Evolutionary conservation across 2,329 filamentous ascomycete genomes (phyloP).

Genomic region (Sphaceloma murrayae): DNA sequence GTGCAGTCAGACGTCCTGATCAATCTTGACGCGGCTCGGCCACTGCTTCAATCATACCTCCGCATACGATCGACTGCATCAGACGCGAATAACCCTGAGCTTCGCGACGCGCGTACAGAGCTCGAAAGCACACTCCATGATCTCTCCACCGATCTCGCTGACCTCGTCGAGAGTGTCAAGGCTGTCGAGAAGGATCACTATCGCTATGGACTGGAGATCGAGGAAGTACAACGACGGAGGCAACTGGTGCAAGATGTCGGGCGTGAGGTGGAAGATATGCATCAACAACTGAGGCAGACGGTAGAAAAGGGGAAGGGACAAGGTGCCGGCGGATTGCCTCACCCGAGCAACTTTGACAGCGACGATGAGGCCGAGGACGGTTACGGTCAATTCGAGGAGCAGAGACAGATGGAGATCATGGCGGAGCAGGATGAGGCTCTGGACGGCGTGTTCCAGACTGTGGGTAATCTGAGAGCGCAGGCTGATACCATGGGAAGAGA

Average conservation of each 20-base stretch:
- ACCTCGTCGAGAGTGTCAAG: slow-evolving; percentile 76
- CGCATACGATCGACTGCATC: slow-evolving; percentile 83
- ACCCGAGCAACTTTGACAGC: slow-evolving; percentile 44
- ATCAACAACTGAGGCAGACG: slow-evolving; percentile 61
- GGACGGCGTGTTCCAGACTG: slow-evolving; percentile 85
- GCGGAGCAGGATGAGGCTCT: slow-evolving; percentile 87
- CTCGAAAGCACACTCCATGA: slow-evolving; percentile 67
- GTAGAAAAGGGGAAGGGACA: slow-evolving; percentile 35
- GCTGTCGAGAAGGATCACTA: slow-evolving; percentile 83
- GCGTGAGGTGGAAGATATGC: slow-evolving; percentile 81
- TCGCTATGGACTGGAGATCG: slow-evolving; percentile 71
- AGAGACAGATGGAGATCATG: slow-evolving; percentile 86
- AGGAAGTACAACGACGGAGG: slow-evolving; percentile 72
- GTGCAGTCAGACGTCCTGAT: slow-evolving; percentile 65
- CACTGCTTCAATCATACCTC: slow-evolving; percentile 87
- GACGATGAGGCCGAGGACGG: slow-evolving; percentile 47
- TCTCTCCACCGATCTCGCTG: slow-evolving; percentile 73
- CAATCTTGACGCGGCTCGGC: slow-evolving; percentile 69
- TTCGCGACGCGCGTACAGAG: slow-evolving; percentile 57
- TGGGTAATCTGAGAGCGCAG: slow-evolving; percentile 81
- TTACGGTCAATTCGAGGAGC: slow-evolving; percentile 78
- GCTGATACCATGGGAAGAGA: slow-evolving; percentile 94
- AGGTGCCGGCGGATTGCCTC: slow-evolving; percentile 47
- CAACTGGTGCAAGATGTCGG: slow-evolving; percentile 83
- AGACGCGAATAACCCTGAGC: slow-evolving; percentile 59